Conservation (phyloP, 2,329 filamentous ascomycete genomes). For the Cercospora sp. region DNA sequence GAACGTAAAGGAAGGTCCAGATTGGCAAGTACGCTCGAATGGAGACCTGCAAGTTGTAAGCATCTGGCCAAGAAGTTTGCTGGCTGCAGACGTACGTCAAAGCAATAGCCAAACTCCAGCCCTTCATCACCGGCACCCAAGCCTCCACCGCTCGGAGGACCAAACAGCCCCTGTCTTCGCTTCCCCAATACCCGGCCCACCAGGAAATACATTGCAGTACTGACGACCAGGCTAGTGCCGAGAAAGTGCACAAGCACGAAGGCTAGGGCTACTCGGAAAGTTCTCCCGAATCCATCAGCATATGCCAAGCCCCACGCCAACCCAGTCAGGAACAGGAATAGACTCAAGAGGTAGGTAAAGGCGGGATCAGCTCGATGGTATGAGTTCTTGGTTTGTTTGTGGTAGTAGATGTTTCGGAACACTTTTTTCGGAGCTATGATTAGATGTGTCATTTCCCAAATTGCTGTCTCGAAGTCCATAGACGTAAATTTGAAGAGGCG, state of each 20-base stretch:
- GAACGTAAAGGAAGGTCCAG: slow-evolving; percentile 65
- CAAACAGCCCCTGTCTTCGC: slow-evolving; percentile 59
- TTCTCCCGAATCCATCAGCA: slow-evolving; percentile 46
- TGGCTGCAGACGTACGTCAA: slow-evolving; percentile 56
- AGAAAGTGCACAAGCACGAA: slow-evolving; percentile 63
- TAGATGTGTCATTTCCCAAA: slow-evolving; percentile 70
- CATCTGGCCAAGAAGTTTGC: slow-evolving; percentile 44
- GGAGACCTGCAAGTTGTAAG: slow-evolving; percentile 37
- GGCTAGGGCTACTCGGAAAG: slow-evolving; percentile 48
- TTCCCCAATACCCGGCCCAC: slow-evolving; percentile 62
- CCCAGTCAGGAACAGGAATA: slow-evolving; percentile 58
- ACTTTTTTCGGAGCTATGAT: slow-evolving; percentile 70
- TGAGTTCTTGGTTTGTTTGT: slow-evolving; percentile 66
- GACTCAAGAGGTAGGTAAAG: slow-evolving; percentile 68
- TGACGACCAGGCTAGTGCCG: slow-evolving; percentile 58
- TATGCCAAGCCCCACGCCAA: slow-evolving; percentile 62
- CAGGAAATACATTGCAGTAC: slow-evolving; percentile 64
- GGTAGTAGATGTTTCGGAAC: slow-evolving; percentile 69
- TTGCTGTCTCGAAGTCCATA: slow-evolving; percentile 72
- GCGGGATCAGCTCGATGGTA: slow-evolving; percentile 70
- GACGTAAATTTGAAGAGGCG: slow-evolving; percentile 70
- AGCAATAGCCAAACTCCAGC: slow-evolving; percentile 70
- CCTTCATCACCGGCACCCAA: slow-evolving; percentile 46
- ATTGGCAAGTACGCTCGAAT: slow-evolving; percentile 68
- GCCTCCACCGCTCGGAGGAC: slow-evolving; percentile 46